A percentile compares a stretch with the other conserved stretches of the same genome.
phyloP scores from a whole-genome alignment of 2,329 filamentous ascomycete species.

The Alternaria longipes region DNA sequence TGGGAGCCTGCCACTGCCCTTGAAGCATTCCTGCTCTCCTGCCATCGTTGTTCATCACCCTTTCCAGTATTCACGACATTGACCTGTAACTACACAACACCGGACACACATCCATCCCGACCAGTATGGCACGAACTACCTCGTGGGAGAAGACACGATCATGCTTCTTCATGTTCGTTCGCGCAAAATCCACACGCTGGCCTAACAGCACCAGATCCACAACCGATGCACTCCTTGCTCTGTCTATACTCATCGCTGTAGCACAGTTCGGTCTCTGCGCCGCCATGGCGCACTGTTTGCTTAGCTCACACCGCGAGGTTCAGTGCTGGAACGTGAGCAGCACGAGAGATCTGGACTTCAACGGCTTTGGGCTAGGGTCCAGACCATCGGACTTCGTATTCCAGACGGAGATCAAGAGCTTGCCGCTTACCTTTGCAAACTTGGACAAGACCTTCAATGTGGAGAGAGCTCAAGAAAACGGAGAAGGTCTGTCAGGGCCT shows the following conservation, averaged over 20 bases:
- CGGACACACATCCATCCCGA: neutral
- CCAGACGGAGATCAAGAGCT: neutral
- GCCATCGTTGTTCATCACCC: neutral
- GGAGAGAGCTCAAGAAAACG: neutral
- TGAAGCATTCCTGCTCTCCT: neutral
- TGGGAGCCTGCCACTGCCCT: neutral
- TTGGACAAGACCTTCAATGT: neutral
- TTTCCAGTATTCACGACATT: neutral
- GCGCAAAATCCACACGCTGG: constrained; percentile 12
- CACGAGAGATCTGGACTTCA: neutral
- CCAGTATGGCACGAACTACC: constrained; percentile 8
- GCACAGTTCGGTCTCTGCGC: constrained; percentile 3
- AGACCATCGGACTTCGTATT: neutral
- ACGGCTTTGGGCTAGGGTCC: neutral
- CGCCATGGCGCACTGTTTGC: neutral
- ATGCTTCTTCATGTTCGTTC: neutral
- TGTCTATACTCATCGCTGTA: constrained; percentile 1
- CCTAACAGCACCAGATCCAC: neutral
- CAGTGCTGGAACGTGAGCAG: constrained; percentile 1
- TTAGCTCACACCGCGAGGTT: neutral
- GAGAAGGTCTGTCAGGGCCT: neutral
- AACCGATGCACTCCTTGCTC: neutral
- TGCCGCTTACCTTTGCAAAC: constrained; percentile 8
- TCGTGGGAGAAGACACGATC: neutral
- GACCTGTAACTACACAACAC: neutral